Evolutionary conservation across 2,329 filamentous ascomycete species (phyloP).

Genomic region (Aureobasidium pullulans): DNA sequence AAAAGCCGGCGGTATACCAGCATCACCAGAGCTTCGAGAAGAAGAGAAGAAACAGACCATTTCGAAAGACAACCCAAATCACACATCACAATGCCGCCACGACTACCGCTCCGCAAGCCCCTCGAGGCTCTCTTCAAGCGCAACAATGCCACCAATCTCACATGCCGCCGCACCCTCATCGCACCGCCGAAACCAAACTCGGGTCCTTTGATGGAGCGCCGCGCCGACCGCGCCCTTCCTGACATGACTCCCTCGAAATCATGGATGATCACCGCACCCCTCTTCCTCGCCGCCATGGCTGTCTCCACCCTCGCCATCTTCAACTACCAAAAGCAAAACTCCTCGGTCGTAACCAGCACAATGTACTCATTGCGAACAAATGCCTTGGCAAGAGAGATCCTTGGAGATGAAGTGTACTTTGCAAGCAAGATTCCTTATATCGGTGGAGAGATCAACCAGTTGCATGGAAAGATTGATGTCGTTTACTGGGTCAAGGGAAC

Average conservation of each 20-base stretch:
- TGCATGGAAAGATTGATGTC: slow-evolving; percentile 86
- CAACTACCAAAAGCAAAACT: slow-evolving; percentile 98
- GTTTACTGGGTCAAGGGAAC: slow-evolving; percentile 79
- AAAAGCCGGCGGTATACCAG: slow-evolving; percentile 1
- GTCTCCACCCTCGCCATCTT: slow-evolving; percentile 79
- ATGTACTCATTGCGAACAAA: slow-evolving; percentile 88
- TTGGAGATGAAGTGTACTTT: slow-evolving; percentile 64
- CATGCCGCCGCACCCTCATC: slow-evolving; percentile 36
- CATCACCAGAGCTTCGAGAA: not conserved
- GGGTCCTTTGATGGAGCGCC: slow-evolving; percentile 45
- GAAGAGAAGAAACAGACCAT: not conserved
- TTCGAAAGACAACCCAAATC: not conserved
- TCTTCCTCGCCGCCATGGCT: slow-evolving; percentile 68
- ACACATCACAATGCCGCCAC: slow-evolving; percentile 10
- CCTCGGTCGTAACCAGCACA: slow-evolving; percentile 70
- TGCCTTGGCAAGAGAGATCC: slow-evolving; percentile 60
- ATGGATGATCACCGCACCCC: slow-evolving; percentile 59
- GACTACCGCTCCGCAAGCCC: slow-evolving; percentile 8
- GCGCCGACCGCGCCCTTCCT: slow-evolving; percentile 47
- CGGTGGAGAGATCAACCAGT: slow-evolving; percentile 71
- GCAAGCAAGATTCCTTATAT: slow-evolving; percentile 43
- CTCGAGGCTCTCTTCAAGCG: slow-evolving; percentile 11
- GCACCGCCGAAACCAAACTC: slow-evolving; percentile 43
- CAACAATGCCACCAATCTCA: slow-evolving; percentile 3
- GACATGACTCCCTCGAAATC: slow-evolving; percentile 29